Percentiles rank a stretch among this genome's conserved stretches.
phyloP scores from a whole-genome alignment of 2,329 filamentous ascomycete genomes.

The Colletotrichum sp. region DNA sequence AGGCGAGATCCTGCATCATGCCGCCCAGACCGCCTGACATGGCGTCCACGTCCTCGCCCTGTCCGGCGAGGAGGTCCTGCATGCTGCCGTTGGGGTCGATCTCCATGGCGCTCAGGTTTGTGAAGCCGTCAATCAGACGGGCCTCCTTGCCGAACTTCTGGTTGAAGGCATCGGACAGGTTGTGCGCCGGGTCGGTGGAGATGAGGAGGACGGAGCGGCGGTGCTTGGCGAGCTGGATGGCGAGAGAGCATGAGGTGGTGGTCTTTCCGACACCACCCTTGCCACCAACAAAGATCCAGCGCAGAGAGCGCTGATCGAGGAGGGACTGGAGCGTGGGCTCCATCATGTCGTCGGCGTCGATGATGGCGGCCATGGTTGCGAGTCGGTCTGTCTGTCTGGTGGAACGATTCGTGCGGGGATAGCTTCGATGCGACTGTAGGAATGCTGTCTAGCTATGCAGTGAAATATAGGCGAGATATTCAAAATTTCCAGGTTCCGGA shows the following conservation, averaged over 20 bases:
- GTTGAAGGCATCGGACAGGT: conserved; percentile 95
- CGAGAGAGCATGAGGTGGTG: conserved; percentile 97
- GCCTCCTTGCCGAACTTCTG: conserved; percentile 99
- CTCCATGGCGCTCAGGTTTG: conserved; percentile 97
- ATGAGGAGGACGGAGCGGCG: conserved; percentile 97
- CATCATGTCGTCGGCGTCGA: conserved; percentile 74
- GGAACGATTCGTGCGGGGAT: not conserved
- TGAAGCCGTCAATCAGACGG: conserved; percentile 87
- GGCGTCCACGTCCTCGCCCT: conserved; percentile 70
- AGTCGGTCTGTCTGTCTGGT: conserved; percentile 23
- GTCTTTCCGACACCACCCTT: conserved; percentile 99
- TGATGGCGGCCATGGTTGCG: conserved; percentile 48
- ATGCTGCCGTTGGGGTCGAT: conserved; percentile 98
- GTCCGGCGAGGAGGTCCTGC: conserved; percentile 85
- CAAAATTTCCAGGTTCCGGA: not conserved
- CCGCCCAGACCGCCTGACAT: conserved; percentile 80
- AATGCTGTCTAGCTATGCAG: not conserved
- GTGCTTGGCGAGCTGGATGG: conserved; percentile 94
- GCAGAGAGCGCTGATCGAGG: conserved; percentile 91
- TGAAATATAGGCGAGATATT: not conserved
- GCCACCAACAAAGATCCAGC: conserved; percentile 99
- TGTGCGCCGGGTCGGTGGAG: conserved; percentile 97
- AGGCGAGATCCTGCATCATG: conserved; percentile 99
- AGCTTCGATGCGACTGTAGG: not conserved
- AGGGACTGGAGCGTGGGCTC: conserved; percentile 94